A percentile compares a stretch with the other conserved stretches of the same genome.
Evolutionary conservation across 2,329 filamentous ascomycete genomes (phyloP).

Genomic region (Exophiala phaeomuriformis): DNA sequence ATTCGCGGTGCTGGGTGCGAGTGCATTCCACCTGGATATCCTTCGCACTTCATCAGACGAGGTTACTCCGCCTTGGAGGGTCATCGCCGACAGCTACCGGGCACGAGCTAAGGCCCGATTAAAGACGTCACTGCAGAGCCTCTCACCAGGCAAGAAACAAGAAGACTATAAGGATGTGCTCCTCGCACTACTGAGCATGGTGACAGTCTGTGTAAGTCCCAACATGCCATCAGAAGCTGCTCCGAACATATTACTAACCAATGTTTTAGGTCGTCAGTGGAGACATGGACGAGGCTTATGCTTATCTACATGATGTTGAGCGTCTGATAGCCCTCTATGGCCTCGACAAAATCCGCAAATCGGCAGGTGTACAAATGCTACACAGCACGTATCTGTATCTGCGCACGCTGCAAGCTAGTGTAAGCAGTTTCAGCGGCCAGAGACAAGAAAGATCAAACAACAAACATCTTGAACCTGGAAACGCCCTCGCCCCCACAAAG

Average conservation of each 20-base stretch:
- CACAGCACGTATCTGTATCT: conserved; percentile 9
- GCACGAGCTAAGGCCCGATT: conserved; percentile 3
- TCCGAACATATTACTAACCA: neutral
- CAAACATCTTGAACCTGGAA: neutral
- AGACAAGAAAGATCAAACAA: neutral
- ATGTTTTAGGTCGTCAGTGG: conserved; percentile 3
- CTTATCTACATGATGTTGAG: conserved; percentile 6
- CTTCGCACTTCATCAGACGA: neutral
- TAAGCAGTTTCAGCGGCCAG: neutral
- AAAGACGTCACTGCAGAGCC: neutral
- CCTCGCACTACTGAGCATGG: conserved; percentile 8
- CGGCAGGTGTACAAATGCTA: conserved; percentile 4
- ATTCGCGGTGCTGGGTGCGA: conserved; percentile 2
- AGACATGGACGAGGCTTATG: conserved; percentile 3
- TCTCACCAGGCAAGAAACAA: neutral
- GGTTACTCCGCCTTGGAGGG: neutral
- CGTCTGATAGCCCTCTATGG: neutral
- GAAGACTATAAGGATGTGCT: conserved; percentile 9
- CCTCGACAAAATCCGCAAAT: neutral
- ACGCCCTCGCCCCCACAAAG: neutral
- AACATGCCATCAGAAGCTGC: neutral
- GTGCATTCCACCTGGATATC: conserved; percentile 2
- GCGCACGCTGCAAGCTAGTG: conserved; percentile 1
- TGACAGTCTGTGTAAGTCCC: conserved; percentile 8
- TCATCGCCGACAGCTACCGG: conserved; percentile 1